Conservation (phyloP, 768 basidiomycete genomes). For the Tricholoma furcatifolium region DNA sequence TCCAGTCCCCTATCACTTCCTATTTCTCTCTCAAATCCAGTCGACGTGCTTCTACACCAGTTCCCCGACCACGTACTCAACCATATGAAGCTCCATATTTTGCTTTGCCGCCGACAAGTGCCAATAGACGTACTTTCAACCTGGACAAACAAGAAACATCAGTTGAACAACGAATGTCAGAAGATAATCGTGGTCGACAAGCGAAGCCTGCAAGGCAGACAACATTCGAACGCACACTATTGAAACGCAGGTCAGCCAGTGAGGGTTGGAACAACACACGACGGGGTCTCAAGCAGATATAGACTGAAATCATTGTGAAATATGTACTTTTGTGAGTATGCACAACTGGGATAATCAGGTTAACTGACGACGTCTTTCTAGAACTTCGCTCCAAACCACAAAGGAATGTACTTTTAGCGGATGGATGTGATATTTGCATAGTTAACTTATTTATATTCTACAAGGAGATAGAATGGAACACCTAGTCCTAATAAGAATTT, state of each 20-base stretch:
- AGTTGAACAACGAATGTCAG: slow-evolving; percentile 3
- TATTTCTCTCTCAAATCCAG: slow-evolving; percentile 28
- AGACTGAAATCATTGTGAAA: not conserved
- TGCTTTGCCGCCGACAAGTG: slow-evolving; percentile 34
- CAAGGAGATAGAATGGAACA: not conserved
- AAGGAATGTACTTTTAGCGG: slow-evolving; percentile 1
- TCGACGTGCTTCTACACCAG: slow-evolving; percentile 30
- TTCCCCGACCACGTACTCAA: slow-evolving; percentile 31
- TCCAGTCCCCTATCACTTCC: slow-evolving; percentile 15
- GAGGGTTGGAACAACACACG: slow-evolving; percentile 24
- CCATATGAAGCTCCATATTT: slow-evolving; percentile 48
- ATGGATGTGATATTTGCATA: not conserved
- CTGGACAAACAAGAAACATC: slow-evolving; percentile 23
- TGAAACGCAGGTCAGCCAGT: slow-evolving; percentile 34
- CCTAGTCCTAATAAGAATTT: not conserved
- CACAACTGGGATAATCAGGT: not conserved
- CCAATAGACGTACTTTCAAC: slow-evolving; percentile 20
- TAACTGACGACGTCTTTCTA: not conserved
- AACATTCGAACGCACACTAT: slow-evolving; percentile 10
- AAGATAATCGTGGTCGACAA: slow-evolving; percentile 11
- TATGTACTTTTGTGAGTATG: not conserved
- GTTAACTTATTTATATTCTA: not conserved
- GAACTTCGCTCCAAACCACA: not conserved
- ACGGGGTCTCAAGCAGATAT: not conserved
- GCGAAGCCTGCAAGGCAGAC: not conserved